Evolutionary conservation across 805 yeast genomes (phyloP).

Genomic region (Maudiozyma barnettii): DNA sequence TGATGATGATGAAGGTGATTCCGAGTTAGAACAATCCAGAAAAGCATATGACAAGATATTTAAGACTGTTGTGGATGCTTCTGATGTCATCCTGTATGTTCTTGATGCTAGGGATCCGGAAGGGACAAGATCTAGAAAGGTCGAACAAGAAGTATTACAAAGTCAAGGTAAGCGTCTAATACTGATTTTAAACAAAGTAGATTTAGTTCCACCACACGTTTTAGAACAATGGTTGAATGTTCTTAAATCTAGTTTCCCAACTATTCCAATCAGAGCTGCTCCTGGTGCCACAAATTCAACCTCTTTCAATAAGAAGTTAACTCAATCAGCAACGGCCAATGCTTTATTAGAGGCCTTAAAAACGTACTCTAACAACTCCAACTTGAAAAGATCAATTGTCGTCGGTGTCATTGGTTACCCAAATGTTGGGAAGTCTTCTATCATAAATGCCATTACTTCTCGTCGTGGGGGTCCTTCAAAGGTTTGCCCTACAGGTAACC

Average conservation of each 20-base stretch:
- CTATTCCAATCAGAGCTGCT: slow-evolving; percentile 79
- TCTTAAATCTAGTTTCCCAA: slow-evolving; percentile 77
- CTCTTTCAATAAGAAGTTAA: slow-evolving; percentile 63
- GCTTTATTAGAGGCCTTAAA: slow-evolving; percentile 73
- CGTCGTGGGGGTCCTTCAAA: slow-evolving; percentile 58
- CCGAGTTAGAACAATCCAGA: slow-evolving; percentile 62
- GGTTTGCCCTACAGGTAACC: slow-evolving; percentile 95
- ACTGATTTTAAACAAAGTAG: slow-evolving; percentile 82
- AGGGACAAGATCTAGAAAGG: slow-evolving; percentile 81
- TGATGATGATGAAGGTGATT: slow-evolving; percentile 35
- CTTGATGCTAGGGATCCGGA: slow-evolving; percentile 97
- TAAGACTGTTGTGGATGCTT: slow-evolving; percentile 82
- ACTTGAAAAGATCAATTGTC: slow-evolving; percentile 77
- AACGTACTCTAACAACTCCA: slow-evolving; percentile 72
- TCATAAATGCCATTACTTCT: slow-evolving; percentile 78
- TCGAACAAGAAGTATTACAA: slow-evolving; percentile 81
- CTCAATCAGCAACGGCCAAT: slow-evolving; percentile 61
- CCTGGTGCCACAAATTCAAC: slow-evolving; percentile 61
- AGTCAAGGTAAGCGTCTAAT: slow-evolving; percentile 72
- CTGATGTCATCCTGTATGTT: slow-evolving; percentile 89
- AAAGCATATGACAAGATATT: slow-evolving; percentile 91
- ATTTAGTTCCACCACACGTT: slow-evolving; percentile 78
- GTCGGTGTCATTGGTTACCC: slow-evolving; percentile 98
- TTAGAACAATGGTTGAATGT: slow-evolving; percentile 77
- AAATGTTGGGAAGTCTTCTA: slow-evolving; percentile 91